Conservation (phyloP, 106 monocot species). For the Agapanthus africanus region DNA sequence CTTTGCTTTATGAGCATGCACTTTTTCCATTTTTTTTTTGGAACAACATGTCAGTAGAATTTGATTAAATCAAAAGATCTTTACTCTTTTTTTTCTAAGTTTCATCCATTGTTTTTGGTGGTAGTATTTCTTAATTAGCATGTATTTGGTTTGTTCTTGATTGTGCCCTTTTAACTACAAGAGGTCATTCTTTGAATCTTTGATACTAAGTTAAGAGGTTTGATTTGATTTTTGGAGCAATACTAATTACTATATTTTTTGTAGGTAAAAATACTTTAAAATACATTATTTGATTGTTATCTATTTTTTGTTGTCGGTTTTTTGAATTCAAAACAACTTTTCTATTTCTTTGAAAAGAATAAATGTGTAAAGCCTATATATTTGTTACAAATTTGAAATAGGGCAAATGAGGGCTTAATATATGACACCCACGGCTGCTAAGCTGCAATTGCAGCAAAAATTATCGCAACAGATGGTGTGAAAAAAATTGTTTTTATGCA, state of each 20-base stretch:
- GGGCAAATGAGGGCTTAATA: no score
- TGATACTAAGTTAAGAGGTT: neutral
- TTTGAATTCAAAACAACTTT: neutral
- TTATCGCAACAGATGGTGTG: no score
- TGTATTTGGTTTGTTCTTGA: neutral
- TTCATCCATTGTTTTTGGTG: no score
- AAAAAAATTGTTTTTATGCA: no score
- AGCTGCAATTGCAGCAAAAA: no score
- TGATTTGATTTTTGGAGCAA: no score
- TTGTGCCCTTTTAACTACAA: neutral
- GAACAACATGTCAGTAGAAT: neutral
- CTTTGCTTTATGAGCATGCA: neutral
- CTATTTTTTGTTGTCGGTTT: neutral
- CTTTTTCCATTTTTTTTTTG: neutral
- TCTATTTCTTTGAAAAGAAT: no score
- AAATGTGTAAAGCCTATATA: no score
- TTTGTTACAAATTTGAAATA: no score
- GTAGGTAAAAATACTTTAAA: neutral
- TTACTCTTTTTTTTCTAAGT: neutral
- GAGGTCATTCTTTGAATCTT: neutral
- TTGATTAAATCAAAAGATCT: neutral
- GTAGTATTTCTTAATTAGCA: neutral
- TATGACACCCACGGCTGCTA: no score
- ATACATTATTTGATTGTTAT: no score
- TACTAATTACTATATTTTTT: no score